phyloP scores from a whole-genome alignment of 2,329 filamentous ascomycete genomes.

The Aureobasidium leucospermi region DNA sequence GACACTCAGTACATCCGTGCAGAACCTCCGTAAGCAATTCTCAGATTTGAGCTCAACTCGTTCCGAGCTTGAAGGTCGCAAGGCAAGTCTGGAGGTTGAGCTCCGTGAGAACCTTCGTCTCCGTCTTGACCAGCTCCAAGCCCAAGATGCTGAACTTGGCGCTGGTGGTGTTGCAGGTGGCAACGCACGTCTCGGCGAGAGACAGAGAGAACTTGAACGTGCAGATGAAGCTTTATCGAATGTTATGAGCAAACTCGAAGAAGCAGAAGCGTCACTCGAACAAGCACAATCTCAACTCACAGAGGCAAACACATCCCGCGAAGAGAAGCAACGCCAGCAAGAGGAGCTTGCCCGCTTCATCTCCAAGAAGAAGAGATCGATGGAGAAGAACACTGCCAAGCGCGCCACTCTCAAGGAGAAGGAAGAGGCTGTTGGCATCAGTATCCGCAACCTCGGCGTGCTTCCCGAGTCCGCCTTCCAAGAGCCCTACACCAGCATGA shows the following conservation, averaged over 20 bases:
- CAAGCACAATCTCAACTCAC: slow-evolving; percentile 46
- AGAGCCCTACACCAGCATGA: slow-evolving; percentile 71
- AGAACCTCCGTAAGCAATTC: slow-evolving; percentile 69
- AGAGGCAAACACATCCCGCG: slow-evolving; percentile 51
- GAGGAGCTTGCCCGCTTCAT: slow-evolving; percentile 71
- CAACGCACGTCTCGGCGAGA: slow-evolving; percentile 62
- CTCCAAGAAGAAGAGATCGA: slow-evolving; percentile 76
- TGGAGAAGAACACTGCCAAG: slow-evolving; percentile 88
- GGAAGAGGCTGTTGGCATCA: slow-evolving; percentile 72
- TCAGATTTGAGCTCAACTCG: slow-evolving; percentile 66
- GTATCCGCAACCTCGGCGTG: slow-evolving; percentile 87
- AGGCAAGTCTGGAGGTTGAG: slow-evolving; percentile 77
- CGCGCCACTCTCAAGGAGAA: slow-evolving; percentile 72
- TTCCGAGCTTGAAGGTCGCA: slow-evolving; percentile 70
- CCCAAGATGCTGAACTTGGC: slow-evolving; percentile 62
- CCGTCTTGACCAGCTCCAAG: slow-evolving; percentile 77
- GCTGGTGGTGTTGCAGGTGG: slow-evolving; percentile 39
- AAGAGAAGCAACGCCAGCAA: slow-evolving; percentile 62
- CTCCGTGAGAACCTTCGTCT: slow-evolving; percentile 83
- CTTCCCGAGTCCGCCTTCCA: slow-evolving; percentile 90
- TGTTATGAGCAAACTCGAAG: slow-evolving; percentile 61
- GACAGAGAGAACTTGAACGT: slow-evolving; percentile 73
- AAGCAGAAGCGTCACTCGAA: slow-evolving; percentile 70
- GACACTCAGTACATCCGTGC: slow-evolving; percentile 58
- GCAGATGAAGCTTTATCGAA: slow-evolving; percentile 60